Evolutionary conservation across 192 early-diverging fungal species (phyloP).

Genomic region (Entomortierella beljakovae): DNA sequence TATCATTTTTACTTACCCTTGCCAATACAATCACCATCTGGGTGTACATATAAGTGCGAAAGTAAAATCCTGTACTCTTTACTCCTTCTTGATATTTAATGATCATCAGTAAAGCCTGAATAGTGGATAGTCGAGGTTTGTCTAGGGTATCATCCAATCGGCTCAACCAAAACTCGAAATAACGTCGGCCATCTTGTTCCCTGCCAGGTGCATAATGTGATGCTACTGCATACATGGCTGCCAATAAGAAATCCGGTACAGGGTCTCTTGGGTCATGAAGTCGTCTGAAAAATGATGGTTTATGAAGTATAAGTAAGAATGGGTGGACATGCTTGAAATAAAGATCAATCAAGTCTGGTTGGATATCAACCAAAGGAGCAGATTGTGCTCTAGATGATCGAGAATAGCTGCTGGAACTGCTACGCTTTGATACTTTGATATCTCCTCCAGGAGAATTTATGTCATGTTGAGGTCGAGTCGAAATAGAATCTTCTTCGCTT

Average conservation of each 20-base stretch:
- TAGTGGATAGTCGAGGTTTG: slow-evolving; percentile 60
- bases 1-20: slow-evolving; percentile 36
- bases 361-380: slow-evolving; percentile 41
- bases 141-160: slow-evolving; percentile 63
- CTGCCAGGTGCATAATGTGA: slow-evolving; percentile 47
- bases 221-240: slow-evolving; percentile 47
- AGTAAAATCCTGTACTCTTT: slow-evolving; percentile 58
- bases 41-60: slow-evolving; percentile 62
- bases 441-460: too few relatives aligned
- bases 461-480: too few relatives aligned
- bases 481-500: too few relatives aligned
- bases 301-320: slow-evolving; percentile 65
- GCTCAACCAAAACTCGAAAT: slow-evolving; percentile 48
- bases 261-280: slow-evolving; percentile 58
- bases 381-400: slow-evolving; percentile 38
- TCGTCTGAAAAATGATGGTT: slow-evolving; percentile 60
- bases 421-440: too few relatives aligned
- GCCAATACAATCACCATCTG: slow-evolving; percentile 54
- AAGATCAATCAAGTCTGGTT: slow-evolving; percentile 53
- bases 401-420: too few relatives aligned
- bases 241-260: slow-evolving; percentile 54
- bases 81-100: slow-evolving; percentile 66
- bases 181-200: slow-evolving; percentile 42
- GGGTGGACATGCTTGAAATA: slow-evolving; percentile 70
- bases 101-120: slow-evolving; percentile 63